phyloP scores from a whole-genome alignment of 2,329 filamentous ascomycete species.

The Aspergillus viridinutans region DNA sequence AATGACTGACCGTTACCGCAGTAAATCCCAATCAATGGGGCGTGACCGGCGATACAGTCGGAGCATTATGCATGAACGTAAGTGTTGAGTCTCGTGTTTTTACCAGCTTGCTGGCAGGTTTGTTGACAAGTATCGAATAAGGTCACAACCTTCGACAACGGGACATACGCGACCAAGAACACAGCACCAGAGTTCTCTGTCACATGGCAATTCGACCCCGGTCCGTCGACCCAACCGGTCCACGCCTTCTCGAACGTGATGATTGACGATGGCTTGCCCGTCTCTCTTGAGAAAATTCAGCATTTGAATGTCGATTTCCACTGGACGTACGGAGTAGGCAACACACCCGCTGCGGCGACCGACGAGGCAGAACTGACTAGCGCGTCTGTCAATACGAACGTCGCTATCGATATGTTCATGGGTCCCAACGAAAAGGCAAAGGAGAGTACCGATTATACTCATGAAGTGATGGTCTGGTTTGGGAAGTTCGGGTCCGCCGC shows the following conservation, averaged over 20 bases:
- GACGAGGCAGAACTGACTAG: constrained; percentile 31
- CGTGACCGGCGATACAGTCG: background rate
- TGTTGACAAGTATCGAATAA: constrained; percentile 15
- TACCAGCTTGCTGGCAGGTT: background rate
- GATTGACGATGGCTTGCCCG: constrained; percentile 45
- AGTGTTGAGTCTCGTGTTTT: background rate
- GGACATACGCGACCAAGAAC: constrained; percentile 45
- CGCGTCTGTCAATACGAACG: constrained; percentile 49
- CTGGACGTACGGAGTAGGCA: constrained; percentile 51
- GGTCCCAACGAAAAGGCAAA: constrained; percentile 38
- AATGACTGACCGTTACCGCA: background rate
- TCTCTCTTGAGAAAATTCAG: constrained; percentile 37
- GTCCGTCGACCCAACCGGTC: constrained; percentile 43
- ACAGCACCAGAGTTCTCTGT: constrained; percentile 49
- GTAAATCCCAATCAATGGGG: background rate
- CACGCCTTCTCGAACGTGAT: constrained; percentile 55
- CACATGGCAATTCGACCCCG: constrained; percentile 52
- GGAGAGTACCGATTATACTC: background rate
- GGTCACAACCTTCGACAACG: constrained; percentile 50
- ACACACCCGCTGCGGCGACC: constrained; percentile 35
- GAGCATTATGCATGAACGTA: background rate
- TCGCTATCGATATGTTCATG: constrained; percentile 58
- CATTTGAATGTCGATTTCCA: constrained; percentile 44
- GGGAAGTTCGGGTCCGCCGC: background rate
- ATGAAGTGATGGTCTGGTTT: background rate